Conservation (phyloP, 129 eudicot species). For the Centaurea solstitialis region DNA sequence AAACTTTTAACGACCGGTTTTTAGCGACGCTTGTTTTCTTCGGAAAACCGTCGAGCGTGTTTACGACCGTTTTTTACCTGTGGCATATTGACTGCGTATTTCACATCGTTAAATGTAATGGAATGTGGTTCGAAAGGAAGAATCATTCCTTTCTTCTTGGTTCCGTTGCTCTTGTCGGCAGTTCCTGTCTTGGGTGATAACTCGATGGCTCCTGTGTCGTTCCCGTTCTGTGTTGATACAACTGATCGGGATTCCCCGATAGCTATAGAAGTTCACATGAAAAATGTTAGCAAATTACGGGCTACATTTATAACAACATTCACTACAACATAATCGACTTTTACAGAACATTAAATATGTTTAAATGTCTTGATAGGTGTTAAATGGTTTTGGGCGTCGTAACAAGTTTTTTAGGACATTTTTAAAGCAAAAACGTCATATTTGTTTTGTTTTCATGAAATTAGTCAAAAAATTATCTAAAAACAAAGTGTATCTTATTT, state of each 20-base stretch:
- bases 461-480: too few species aligned
- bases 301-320: background rate
- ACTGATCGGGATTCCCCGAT: constrained; percentile 54
- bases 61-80: constrained; percentile 32
- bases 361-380: background rate
- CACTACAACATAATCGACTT: background rate
- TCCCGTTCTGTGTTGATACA: constrained; percentile 38
- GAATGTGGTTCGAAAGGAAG: constrained; percentile 87
- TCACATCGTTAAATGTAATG: constrained; percentile 72
- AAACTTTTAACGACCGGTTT: too few species aligned
- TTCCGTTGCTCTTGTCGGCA: constrained; percentile 12
- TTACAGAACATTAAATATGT: background rate
- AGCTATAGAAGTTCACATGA: constrained; percentile 41
- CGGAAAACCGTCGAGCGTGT: too few species aligned
- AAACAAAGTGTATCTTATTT: too few species aligned
- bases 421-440: background rate
- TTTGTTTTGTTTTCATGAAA: background rate
- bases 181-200: constrained; percentile 18
- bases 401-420: background rate
- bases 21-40: too few species aligned
- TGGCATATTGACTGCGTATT: constrained; percentile 92
- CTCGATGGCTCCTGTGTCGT: constrained; percentile 27
- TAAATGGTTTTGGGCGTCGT: background rate
- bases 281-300: constrained; percentile 5
- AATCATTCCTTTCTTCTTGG: constrained; percentile 59